phyloP scores from a whole-genome alignment of 108 stramenopile species.

The Cylindrotheca fusiformis region DNA sequence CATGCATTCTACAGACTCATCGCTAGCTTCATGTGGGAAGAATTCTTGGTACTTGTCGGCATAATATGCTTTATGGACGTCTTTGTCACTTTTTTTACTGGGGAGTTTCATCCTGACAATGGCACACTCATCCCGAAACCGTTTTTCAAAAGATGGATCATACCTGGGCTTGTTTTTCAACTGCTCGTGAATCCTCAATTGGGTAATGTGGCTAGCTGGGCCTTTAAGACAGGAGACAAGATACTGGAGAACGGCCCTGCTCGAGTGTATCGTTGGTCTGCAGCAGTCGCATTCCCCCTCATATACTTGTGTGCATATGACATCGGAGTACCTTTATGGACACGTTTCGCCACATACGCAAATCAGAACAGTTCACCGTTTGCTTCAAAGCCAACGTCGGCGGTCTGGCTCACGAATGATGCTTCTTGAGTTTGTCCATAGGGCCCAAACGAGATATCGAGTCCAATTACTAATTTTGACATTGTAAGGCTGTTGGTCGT shows the following conservation, averaged over 20 bases:
- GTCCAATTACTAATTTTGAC: no score
- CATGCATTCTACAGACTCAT: conserved; percentile 25
- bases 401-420: no score
- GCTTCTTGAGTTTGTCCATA: no score
- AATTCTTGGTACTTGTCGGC: conserved; percentile 50
- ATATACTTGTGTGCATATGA: conserved; percentile 7
- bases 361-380: no score
- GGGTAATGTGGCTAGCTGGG: conserved; percentile 28
- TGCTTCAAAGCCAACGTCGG: no score
- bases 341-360: background rate
- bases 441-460: no score
- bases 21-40: conserved; percentile 38
- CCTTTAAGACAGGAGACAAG: conserved; percentile 8
- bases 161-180: conserved; percentile 71
- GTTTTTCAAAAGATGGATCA: conserved; percentile 65
- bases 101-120: conserved; percentile 48
- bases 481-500: no score
- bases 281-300: conserved; percentile 34
- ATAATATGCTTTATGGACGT: conserved; percentile 69
- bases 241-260: conserved; percentile 49
- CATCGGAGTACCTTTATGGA: background rate
- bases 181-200: conserved; percentile 75
- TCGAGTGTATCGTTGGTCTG: conserved; percentile 40
- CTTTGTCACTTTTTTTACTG: conserved; percentile 80
- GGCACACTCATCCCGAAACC: conserved; percentile 61